Evolutionary conservation across 2,329 filamentous ascomycete species (phyloP), one percentile per base, ranked within the genome.

Genomic region (Venturia oleaginea): DNA sequence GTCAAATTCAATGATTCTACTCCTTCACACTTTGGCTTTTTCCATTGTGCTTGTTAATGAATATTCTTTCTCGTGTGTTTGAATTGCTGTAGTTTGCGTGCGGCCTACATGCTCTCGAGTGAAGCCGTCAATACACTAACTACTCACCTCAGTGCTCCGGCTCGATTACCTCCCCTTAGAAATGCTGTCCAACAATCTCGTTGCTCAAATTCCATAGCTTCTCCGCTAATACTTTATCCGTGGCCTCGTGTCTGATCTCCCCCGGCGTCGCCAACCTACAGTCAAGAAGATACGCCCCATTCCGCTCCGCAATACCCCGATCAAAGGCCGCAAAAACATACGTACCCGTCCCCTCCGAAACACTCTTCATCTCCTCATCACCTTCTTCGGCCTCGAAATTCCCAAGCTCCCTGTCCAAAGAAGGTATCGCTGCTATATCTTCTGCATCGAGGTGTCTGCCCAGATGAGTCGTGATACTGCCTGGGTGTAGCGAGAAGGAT

Each of bases 181-280:
- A 66, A 15, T 65, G 40, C 57, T 66, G 54, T 17, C 65, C 65
- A 19, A 66, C 55, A 6, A 66, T 27, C 54, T 66, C 37, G 40
- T 66, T 64, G 46, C 63, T 66, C 32, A 66, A 57, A 19, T n/a
- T 66, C 64, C 65, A 66, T 37, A 66, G 51, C 43, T 32, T 65
- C 32, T 46, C 64, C 13, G 65, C 63, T 19, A 46, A 30, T 1
- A 10, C 55, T n/a, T 30, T 32, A 37, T 66, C 54, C 34, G 19
- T 61, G 2, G 64, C 55, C n/a, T 60, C 13, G 8, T 40, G 8
- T 13, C 57, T 54, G 11, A 61, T 42, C 17, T 38, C 30, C 24
- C 64, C 27, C 11, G 34, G 27, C 48, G 13, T 61, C 37, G 17
- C 46, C 63, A 22, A 5, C 40, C 42, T 48, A n/a, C n/a, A 10